Percentiles rank a stretch among this genome's conserved stretches.
Conservation (phyloP, 139 green algal genomes). For the Coccomyxa sp. region DNA sequence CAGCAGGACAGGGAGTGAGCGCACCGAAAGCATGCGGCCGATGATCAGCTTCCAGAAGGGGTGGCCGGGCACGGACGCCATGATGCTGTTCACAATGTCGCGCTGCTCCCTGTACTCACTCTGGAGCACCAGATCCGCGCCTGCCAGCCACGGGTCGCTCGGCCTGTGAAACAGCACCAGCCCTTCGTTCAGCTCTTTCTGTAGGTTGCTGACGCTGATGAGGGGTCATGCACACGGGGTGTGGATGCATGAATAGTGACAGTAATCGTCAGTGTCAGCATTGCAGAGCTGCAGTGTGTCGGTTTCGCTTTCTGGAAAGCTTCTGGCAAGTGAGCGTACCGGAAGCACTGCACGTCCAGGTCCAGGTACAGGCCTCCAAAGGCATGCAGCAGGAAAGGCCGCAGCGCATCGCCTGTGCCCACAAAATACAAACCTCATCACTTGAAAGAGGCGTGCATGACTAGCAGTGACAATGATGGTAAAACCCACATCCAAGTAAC, state of each 20-base stretch:
- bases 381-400: slow-evolving; percentile 42
- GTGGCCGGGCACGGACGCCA: slow-evolving; percentile 37
- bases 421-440: not conserved
- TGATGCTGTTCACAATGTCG: slow-evolving; percentile 38
- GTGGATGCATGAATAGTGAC: no score
- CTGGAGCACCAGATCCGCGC: slow-evolving; percentile 26
- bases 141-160: slow-evolving; percentile 6
- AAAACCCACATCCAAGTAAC: not conserved
- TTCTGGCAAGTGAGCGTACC: not conserved
- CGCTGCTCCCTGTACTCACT: slow-evolving; percentile 15
- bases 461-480: no score
- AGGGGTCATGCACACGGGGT: no score
- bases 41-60: slow-evolving; percentile 27
- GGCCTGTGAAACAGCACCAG: no score
- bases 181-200: no score
- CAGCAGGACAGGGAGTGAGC: no score
- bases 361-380: slow-evolving; percentile 43
- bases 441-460: not conserved
- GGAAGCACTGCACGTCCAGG: slow-evolving; percentile 46
- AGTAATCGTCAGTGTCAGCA: slow-evolving; percentile 1
- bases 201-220: no score
- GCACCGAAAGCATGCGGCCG: not conserved
- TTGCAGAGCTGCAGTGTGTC: no score
- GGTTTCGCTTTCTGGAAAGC: no score
- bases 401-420: slow-evolving; percentile 27